Evolutionary conservation across 2,329 filamentous ascomycete genomes (phyloP), one percentile per base, ranked within the genome.

Genomic region (Aquanectria penicillioides): DNA sequence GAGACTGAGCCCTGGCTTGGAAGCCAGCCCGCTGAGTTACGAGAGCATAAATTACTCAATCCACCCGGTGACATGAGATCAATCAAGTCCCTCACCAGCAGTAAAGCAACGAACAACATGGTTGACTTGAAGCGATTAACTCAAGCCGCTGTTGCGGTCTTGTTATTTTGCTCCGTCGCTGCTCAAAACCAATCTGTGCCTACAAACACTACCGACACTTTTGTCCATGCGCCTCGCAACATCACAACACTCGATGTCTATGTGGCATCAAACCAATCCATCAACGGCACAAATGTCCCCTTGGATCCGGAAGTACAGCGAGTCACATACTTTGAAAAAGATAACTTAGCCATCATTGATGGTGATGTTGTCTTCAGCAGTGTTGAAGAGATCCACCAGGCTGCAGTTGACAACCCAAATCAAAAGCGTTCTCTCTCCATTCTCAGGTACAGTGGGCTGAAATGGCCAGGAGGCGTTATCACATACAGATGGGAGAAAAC

Each of bases 401-500:
- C 40, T 2, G 23, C 40, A 15, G 10, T 44, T 11, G n/a, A n/a
- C n/a, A n/a, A 28, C 7, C 15, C 18, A 31, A 4, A 11, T 13
- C 11, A 23, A 18, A 44, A 44, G 11, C 40, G 40, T n/a, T 23
- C 40, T 11, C 25, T 44, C 15, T 44, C 40, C 4, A 26, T 44
- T 3, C 23, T 26, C 11, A 44, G 25, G 31, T 44, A 15, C 15
- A 29, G 15, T 7, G 40, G 25, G 6, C 20, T 26, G n/a, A 44
- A 23, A 44, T 44, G 40, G 40, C 40, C 40, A 12, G 40, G 40
- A 5, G 40, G 40, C 31, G 40, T 44, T 26, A n/a, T 44, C 25
- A 44, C 23, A 31, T 44, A 44, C 25, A 29, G 40, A 44, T 44
- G 40, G 40, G 40, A 44, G 40, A 28, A 43, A 43, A 25, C 15